These are phyloP conservation scores for Didymellaceae sp. DNA, from an alignment of 2,329 filamentous ascomycete species.

Conservation along the genomic window DNA sequence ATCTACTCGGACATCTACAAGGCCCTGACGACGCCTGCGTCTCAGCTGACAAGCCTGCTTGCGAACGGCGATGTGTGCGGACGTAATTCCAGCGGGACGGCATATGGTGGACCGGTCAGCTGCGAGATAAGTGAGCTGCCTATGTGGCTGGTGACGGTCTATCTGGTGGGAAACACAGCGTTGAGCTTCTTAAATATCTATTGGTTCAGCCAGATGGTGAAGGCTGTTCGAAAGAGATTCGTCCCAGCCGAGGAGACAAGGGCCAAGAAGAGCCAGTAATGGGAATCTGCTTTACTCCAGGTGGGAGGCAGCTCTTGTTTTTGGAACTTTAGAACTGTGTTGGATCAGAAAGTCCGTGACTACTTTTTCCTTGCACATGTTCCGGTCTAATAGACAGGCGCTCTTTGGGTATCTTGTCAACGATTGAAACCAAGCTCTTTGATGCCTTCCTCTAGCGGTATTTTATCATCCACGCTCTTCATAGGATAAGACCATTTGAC, in stretches of 20 bases:
- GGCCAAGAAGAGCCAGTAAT: constrained; percentile 23
- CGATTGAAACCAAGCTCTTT: constrained; percentile 35
- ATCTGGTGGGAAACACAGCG: constrained; percentile 73
- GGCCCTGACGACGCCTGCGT: constrained; percentile 41
- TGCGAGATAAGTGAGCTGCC: constrained; percentile 58
- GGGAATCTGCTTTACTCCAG: not conserved
- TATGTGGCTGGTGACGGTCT: constrained; percentile 71
- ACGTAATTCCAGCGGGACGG: constrained; percentile 49
- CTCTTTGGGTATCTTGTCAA: constrained; percentile 10
- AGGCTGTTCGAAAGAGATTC: constrained; percentile 79
- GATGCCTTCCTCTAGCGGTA: constrained; percentile 40
- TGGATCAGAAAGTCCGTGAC: not conserved
- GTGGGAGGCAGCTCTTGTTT: not conserved
- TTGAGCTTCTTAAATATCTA: constrained; percentile 79
- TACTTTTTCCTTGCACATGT: not conserved
- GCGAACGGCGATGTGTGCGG: constrained; percentile 53
- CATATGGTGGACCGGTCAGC: constrained; percentile 21
- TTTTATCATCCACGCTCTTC: constrained; percentile 44
- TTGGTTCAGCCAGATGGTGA: constrained; percentile 87
- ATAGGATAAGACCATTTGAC: constrained; percentile 46
- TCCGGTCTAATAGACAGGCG: not conserved
- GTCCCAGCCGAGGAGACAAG: constrained; percentile 46
- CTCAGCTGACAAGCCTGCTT: constrained; percentile 21
- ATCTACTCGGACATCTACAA: constrained; percentile 72
- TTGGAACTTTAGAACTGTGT: too few relatives aligned